A percentile compares a stretch with the other conserved stretches of the same genome.
Evolutionary conservation across 2,329 filamentous ascomycete species (phyloP).

Genomic region (Moelleriella libera): DNA sequence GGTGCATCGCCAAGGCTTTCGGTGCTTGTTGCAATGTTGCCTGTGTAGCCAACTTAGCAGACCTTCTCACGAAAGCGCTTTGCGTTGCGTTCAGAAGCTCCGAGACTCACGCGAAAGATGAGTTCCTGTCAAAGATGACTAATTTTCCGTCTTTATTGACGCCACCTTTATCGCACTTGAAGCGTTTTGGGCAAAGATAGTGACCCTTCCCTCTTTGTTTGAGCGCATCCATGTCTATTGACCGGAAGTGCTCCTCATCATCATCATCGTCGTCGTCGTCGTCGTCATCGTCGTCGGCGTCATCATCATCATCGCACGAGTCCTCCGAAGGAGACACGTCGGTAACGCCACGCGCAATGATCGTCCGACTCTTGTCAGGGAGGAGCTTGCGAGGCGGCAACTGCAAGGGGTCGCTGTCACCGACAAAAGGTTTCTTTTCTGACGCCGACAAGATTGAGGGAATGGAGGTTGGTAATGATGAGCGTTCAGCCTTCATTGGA

Average conservation of each 20-base stretch:
- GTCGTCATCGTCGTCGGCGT: too few relatives aligned
- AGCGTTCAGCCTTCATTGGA: constrained; percentile 6
- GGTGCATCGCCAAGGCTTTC: constrained; percentile 25
- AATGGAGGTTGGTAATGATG: constrained; percentile 8
- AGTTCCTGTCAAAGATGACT: constrained; percentile 25
- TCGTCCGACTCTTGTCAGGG: constrained; percentile 7
- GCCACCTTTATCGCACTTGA: constrained; percentile 24
- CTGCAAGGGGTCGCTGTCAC: constrained; percentile 9
- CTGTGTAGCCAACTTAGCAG: constrained; percentile 9
- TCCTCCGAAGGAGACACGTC: constrained; percentile 11
- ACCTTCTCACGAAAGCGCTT: neutral
- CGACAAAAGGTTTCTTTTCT: constrained; percentile 6
- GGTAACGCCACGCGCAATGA: constrained; percentile 2
- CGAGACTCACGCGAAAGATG: constrained; percentile 21
- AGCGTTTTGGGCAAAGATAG: constrained; percentile 20
- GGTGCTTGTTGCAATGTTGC: constrained; percentile 28
- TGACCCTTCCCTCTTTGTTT: constrained; percentile 24
- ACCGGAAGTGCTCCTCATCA: constrained; percentile 17
- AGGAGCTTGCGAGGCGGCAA: constrained; percentile 10
- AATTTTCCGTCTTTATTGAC: constrained; percentile 23
- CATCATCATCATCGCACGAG: constrained; percentile 17
- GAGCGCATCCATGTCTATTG: constrained; percentile 24
- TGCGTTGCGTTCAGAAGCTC: neutral
- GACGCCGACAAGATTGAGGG: constrained; percentile 11
- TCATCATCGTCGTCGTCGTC: too few relatives aligned